Percentiles rank a stretch among this genome's conserved stretches.
Conservation (phyloP, 2,329 filamentous ascomycete species). For the Cladorrhinum sp. region DNA sequence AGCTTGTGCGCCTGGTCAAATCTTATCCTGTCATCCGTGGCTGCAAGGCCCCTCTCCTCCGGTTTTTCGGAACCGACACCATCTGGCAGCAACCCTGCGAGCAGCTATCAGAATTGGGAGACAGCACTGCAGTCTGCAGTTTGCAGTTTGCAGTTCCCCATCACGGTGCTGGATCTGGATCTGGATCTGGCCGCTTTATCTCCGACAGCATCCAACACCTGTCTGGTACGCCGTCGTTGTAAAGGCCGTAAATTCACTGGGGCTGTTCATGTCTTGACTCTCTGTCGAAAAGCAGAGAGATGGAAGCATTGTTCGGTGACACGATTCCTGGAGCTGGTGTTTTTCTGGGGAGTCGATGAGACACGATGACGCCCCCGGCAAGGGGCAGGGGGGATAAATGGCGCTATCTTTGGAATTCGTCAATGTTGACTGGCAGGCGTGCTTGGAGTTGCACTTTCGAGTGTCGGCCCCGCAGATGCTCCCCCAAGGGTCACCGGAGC, state of each 20-base stretch:
- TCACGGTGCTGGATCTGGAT: background rate
- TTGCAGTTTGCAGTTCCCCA: background rate
- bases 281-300: background rate
- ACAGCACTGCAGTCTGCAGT: background rate
- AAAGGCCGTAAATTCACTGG: constrained; percentile 19
- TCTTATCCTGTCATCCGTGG: background rate
- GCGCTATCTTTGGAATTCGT: constrained; percentile 10
- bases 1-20: background rate
- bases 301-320: constrained; percentile 2
- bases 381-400: constrained; percentile 3
- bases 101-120: constrained; percentile 4
- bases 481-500: background rate
- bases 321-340: constrained; percentile 7
- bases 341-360: constrained; percentile 4
- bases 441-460: background rate
- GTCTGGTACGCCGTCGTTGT: constrained; percentile 9
- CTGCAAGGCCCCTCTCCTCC: background rate
- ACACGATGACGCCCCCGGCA: constrained; percentile 15
- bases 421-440: constrained; percentile 8
- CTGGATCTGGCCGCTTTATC: constrained; percentile 11
- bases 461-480: background rate
- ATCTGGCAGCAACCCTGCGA: background rate
- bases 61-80: background rate
- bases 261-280: constrained; percentile 6
- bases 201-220: constrained; percentile 12